phyloP scores from a whole-genome alignment of 1,284 basidiomycete genomes.

The Hemileia vastatrix region DNA sequence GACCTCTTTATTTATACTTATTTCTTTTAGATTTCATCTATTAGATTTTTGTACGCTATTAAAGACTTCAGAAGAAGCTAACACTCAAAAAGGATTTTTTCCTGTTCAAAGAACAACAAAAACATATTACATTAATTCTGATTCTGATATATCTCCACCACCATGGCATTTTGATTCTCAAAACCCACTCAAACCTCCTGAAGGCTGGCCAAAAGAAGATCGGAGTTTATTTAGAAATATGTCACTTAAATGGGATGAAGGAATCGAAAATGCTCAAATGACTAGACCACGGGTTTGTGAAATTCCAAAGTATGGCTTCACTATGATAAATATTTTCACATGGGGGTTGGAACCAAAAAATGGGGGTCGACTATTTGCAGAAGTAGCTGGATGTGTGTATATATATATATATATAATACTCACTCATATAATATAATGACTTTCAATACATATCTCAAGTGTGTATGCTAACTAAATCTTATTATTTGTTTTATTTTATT shows the following conservation, averaged over 20 bases:
- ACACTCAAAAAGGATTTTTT: constrained; percentile 6
- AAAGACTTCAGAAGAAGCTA: not conserved
- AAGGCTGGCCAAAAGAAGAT: constrained; percentile 3
- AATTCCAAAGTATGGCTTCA: constrained; percentile 16
- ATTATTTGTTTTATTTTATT: no score
- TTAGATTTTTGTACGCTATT: constrained; percentile 15
- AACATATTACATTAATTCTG: not conserved
- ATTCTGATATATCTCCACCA: not conserved
- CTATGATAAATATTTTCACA: constrained; percentile 6
- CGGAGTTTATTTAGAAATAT: not conserved
- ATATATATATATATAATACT: not conserved
- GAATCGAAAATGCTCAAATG: not conserved
- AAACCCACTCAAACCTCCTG: not conserved
- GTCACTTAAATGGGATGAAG: constrained; percentile 8
- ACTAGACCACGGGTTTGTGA: constrained; percentile 21
- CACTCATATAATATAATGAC: not conserved
- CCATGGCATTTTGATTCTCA: not conserved
- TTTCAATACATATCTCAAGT: not conserved
- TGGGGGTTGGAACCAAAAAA: constrained; percentile 9
- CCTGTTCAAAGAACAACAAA: not conserved
- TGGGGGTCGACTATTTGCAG: not conserved
- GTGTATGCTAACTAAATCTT: no score
- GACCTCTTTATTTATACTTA: no score
- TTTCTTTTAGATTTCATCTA: constrained; percentile 8
- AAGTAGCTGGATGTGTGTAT: constrained; percentile 17